Evolutionary conservation across 1,284 basidiomycete species (phyloP).

Genomic region (Fistulina hepatica): DNA sequence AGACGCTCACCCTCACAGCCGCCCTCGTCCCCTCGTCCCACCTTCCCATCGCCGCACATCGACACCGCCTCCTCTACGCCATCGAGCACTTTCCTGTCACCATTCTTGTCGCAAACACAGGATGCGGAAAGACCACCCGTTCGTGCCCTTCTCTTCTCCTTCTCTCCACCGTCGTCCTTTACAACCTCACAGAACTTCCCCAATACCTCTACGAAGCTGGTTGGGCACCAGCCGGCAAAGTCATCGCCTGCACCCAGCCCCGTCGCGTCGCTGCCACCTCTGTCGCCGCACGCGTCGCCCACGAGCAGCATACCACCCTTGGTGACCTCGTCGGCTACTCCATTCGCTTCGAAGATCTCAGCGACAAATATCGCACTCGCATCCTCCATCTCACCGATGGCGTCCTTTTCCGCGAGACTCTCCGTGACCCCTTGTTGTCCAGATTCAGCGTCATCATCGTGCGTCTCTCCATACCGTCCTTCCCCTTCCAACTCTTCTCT

Average conservation of each 20-base stretch:
- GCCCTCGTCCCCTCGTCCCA: slow-evolving; percentile 41
- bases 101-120: slow-evolving; percentile 92
- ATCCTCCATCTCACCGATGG: slow-evolving; percentile 98
- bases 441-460: slow-evolving; percentile 95
- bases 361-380: slow-evolving; percentile 70
- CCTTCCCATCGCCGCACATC: slow-evolving; percentile 60
- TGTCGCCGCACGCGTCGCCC: slow-evolving; percentile 82
- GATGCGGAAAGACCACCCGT: slow-evolving; percentile 97
- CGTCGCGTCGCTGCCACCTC: slow-evolving; percentile 92
- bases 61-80: slow-evolving; percentile 72
- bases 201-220: slow-evolving; percentile 89
- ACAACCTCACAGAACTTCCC: slow-evolving; percentile 62
- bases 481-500: neutral
- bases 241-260: slow-evolving; percentile 90
- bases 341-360: slow-evolving; percentile 94
- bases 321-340: slow-evolving; percentile 96
- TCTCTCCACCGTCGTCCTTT: slow-evolving; percentile 10
- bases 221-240: slow-evolving; percentile 70
- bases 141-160: slow-evolving; percentile 22
- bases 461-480: slow-evolving; percentile 17
- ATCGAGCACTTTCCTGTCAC: slow-evolving; percentile 77
- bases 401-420: slow-evolving; percentile 91
- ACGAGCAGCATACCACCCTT: slow-evolving; percentile 79
- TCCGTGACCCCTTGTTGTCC: slow-evolving; percentile 80
- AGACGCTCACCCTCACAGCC: slow-evolving; percentile 53